A percentile compares a stretch with the other conserved stretches of the same genome.
phyloP scores from a whole-genome alignment of 164 flowering plant species.

The Paratinospora sagittata region DNA sequence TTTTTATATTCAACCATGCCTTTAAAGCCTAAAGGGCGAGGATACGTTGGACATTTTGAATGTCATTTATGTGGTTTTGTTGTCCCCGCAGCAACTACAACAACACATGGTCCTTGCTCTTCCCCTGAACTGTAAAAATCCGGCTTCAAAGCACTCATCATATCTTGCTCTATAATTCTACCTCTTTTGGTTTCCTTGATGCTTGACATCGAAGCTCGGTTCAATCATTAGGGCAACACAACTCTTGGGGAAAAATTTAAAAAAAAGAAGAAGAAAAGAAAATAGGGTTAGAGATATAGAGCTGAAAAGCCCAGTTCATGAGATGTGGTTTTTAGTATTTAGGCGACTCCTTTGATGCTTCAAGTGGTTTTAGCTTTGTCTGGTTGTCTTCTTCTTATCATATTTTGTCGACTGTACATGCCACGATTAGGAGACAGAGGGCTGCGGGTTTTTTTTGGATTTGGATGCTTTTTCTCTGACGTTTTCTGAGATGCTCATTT shows the following conservation, averaged over 20 bases:
- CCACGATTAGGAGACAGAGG: neutral
- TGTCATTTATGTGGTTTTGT: too few relatives aligned
- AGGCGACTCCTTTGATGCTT: conserved; percentile 13
- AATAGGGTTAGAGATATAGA: conserved; percentile 15
- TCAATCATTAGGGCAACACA: conserved; percentile 33
- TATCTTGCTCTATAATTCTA: conserved; percentile 22
- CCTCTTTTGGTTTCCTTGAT: conserved; percentile 52
- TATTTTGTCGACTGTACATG: neutral
- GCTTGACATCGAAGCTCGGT: conserved; percentile 46
- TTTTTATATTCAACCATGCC: too few relatives aligned
- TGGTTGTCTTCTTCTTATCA: neutral
- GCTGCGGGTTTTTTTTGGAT: conserved; percentile 5
- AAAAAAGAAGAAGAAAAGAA: neutral
- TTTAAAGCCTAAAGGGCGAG: too few relatives aligned
- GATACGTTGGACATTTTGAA: too few relatives aligned
- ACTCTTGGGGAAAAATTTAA: conserved; percentile 12
- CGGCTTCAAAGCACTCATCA: conserved; percentile 20
- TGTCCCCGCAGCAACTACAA: neutral
- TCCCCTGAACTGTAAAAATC: conserved; percentile 4
- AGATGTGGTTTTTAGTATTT: conserved; percentile 7
- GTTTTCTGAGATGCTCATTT: conserved; percentile 10
- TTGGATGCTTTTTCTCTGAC: conserved; percentile 5
- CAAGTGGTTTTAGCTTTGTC: conserved; percentile 12
- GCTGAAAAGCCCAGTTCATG: conserved; percentile 5
- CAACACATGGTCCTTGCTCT: conserved; percentile 16